Base-by-base conservation (phyloP, 495 filamentous ascomycete species). In the Articulospora tetracladia region DNA sequence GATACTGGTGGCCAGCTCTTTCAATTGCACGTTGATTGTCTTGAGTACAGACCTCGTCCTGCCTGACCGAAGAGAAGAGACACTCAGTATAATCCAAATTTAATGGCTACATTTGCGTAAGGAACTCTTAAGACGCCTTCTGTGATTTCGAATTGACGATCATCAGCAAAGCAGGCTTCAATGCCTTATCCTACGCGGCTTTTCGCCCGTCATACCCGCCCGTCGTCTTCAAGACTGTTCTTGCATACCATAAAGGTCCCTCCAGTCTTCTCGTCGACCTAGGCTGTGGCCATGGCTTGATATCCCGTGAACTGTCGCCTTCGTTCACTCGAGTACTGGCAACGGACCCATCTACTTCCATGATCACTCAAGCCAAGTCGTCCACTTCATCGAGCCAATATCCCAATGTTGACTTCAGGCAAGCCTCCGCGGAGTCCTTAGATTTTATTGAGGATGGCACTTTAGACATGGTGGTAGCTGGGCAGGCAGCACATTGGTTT, bases 401-500 rank as follows among this genome's bases (percentile, higher is more conserved):
- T 52, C 65, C 73, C 1, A 78, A 79, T 32, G 74, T 88, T 54
- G 70, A 61, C 2, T 80, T 81, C 59, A 72, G 60, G 24, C 64
- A 73, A 30, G 75, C 74, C 12, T 60, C 69, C 0, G 81, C 85
- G 0, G 83, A 88, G 59, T 69, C 78, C 48, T 65, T 85, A 8
- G 65, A 69, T 3, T 82, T 76, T 60, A 44, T 86, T 2, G 32
- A 67, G 7, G 77, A 82, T 48, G 69, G 66, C 8, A 74, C 64
- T 3, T 69, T 84, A 10, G 86, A 88, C 62, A 74, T 83, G 67
- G 78, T 79, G 4, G 77, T 85, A 11, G 76, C 84, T 4, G 85
- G 77, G 3, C 82, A 88, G 62, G 82, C 83, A 17, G 85, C 82
- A 62, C 85, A 88, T 66, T 88, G 84, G 85, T 87, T 88, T 66